A percentile compares a stretch with the other conserved stretches of the same genome.
Evolutionary conservation across 1,284 basidiomycete genomes (phyloP).

Genomic region (Heterobasidion occidentale): DNA sequence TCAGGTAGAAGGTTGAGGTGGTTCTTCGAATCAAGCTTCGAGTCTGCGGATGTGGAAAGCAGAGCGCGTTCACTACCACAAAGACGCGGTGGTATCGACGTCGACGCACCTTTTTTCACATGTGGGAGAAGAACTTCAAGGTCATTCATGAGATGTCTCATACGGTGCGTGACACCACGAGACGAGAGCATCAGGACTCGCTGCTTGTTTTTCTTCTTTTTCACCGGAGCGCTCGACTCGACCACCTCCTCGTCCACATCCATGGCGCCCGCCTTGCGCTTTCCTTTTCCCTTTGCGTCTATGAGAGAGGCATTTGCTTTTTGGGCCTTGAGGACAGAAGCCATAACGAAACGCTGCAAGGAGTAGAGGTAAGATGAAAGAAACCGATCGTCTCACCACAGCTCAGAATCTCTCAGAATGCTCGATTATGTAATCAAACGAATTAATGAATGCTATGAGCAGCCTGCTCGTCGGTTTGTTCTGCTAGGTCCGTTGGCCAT

Average conservation of each 20-base stretch:
- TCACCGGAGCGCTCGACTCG: slow-evolving; percentile 28
- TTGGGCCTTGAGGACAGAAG: slow-evolving; percentile 59
- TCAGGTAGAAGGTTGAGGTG: slow-evolving; percentile 93
- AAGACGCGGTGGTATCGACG: neutral
- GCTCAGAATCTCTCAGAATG: too few species aligned
- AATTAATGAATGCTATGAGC: too few species aligned
- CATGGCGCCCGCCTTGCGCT: slow-evolving; percentile 59
- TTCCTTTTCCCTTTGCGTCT: slow-evolving; percentile 40
- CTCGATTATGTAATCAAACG: too few species aligned
- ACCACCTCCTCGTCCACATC: slow-evolving; percentile 33
- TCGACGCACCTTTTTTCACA: slow-evolving; percentile 83
- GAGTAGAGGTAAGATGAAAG: neutral
- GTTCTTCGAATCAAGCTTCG: slow-evolving; percentile 96
- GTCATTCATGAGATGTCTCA: slow-evolving; percentile 97
- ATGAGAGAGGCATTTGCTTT: slow-evolving; percentile 47
- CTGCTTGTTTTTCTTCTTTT: slow-evolving; percentile 73
- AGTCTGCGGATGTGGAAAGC: slow-evolving; percentile 46
- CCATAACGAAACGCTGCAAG: slow-evolving; percentile 33
- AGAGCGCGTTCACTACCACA: too few species aligned
- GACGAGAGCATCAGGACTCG: slow-evolving; percentile 89
- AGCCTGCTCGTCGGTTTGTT: too few species aligned
- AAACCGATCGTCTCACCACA: neutral
- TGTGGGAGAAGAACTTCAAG: slow-evolving; percentile 89
- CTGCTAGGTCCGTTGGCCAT: too few species aligned
- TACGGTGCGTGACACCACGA: slow-evolving; percentile 91